Evolutionary conservation across 805 yeast genomes (phyloP).

Genomic region (Saccharomycopsis fermentans): DNA sequence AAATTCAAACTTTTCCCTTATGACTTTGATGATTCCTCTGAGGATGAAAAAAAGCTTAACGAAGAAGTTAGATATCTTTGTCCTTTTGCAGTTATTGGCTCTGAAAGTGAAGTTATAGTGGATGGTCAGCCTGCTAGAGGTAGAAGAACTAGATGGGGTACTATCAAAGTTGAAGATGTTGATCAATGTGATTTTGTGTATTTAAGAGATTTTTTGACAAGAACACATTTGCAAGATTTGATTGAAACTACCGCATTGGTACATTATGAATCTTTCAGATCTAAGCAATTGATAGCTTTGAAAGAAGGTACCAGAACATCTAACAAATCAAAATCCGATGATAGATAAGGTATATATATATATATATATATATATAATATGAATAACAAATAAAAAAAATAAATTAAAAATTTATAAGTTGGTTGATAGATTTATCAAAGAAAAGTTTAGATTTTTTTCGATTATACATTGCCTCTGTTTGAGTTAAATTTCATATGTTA

Average conservation of each 20-base stretch:
- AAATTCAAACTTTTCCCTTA: constrained; percentile 77
- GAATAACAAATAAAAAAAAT: background rate
- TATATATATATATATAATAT: background rate
- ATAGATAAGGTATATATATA: background rate
- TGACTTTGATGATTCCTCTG: constrained; percentile 43
- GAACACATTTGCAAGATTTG: constrained; percentile 92
- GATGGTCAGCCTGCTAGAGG: constrained; percentile 81
- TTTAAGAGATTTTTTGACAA: constrained; percentile 84
- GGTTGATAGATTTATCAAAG: background rate
- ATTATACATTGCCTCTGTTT: background rate
- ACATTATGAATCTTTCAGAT: constrained; percentile 89
- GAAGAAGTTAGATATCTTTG: constrained; percentile 64
- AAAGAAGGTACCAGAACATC: constrained; percentile 66
- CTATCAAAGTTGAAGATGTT: constrained; percentile 86
- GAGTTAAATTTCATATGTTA: background rate
- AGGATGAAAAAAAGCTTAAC: constrained; percentile 43
- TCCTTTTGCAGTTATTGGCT: constrained; percentile 93
- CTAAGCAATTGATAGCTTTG: constrained; percentile 86
- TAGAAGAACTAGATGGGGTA: constrained; percentile 89
- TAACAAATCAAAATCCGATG: constrained; percentile 12
- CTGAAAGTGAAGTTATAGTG: constrained; percentile 64
- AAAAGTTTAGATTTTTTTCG: background rate
- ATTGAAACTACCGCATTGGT: constrained; percentile 82
- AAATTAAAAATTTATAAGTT: background rate
- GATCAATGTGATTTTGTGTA: constrained; percentile 93